Base-by-base conservation (phyloP, 1,284 basidiomycete species). In the Polyporus tsugae region DNA sequence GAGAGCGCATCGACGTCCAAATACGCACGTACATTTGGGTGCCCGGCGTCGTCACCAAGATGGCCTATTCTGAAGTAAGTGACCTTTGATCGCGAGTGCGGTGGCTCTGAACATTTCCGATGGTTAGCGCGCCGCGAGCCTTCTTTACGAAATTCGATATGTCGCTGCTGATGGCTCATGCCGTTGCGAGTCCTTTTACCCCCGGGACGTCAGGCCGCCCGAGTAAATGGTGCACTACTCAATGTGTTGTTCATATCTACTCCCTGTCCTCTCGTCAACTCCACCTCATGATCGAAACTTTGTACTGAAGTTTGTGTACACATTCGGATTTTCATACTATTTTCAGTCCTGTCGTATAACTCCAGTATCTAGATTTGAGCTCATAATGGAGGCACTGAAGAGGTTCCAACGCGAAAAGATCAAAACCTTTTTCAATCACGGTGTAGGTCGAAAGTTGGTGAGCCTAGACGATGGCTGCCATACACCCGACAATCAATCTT, bases 61-160 rank as follows among this genome's bases (percentile, higher is more conserved):
- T 17, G 25, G 52, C 25, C 52, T 53, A 53, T 17, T 33, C 4
- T 17, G 25, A 53, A 17, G 52, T 53, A 29, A 33, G 52, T 53
- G 15, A 25, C 11, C 6, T 6, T 17, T 6, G 29, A 53, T 15
- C 2, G 52, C 52, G 52, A 7, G 6, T 17, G 15, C 25, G 15
- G 13, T 53, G 13, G n/a, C 52, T 29, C 52, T 53, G 13, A 53
- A 22, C 7, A 4, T 39, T 15, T 33, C 3, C 11, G 39, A 13
- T 9, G 9, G 13, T 25, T 44, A 69, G 65, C 52, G 52, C 22
- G 62, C 60, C 52, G 38, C 25, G 33, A 52, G 63, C 15, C 35
- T 62, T 10, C 61, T 65, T 10, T 68, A 68, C 41, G 62, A 68
- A 15, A 65, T 74, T 33, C 62, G 69, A 35, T 62, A 52, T 44